Percentiles rank a stretch among this genome's conserved stretches.
These are phyloP conservation scores for Podospora pseudopauciseta DNA, from an alignment of 495 filamentous ascomycete species.

Conservation along the genomic window DNA sequence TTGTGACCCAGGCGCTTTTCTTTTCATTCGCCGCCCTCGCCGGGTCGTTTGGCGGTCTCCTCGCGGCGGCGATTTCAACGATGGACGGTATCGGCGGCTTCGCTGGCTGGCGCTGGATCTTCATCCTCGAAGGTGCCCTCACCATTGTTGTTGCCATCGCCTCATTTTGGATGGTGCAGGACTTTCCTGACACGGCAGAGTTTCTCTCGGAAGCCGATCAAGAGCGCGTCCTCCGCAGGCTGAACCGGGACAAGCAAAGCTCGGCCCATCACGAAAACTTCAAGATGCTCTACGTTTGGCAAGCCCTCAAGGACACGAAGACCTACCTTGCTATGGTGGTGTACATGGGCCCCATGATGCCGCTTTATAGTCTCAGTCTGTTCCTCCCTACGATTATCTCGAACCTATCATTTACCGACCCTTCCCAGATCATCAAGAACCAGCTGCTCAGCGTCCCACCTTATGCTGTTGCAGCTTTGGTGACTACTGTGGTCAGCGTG, in stretches of 20 bases:
- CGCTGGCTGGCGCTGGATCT: conserved; percentile 82
- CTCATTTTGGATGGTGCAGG: conserved; percentile 82
- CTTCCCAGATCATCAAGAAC: conserved; percentile 52
- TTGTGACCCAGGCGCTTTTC: conserved; percentile 62
- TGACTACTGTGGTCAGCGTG: conserved; percentile 74
- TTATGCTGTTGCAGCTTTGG: conserved; percentile 71
- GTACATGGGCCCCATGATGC: conserved; percentile 71
- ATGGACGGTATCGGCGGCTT: conserved; percentile 69
- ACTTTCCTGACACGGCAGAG: conserved; percentile 79
- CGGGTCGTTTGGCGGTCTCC: conserved; percentile 80
- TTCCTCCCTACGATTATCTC: conserved; percentile 85
- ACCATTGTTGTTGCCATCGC: conserved; percentile 69
- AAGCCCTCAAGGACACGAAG: conserved; percentile 79
- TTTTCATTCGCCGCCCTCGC: conserved; percentile 83
- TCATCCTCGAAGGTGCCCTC: conserved; percentile 71
- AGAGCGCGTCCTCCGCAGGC: conserved; percentile 65
- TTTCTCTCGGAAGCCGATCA: conserved; percentile 75
- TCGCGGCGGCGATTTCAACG: conserved; percentile 71
- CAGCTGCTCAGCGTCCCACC: conserved; percentile 87
- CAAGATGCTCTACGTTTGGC: conserved; percentile 70
- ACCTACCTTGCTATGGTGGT: conserved; percentile 72
- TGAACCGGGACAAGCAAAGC: conserved; percentile 72
- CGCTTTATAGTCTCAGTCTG: conserved; percentile 85
- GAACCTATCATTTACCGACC: conserved; percentile 61
- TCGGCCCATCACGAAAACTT: conserved; percentile 78